Evolutionary conservation across 2,329 filamentous ascomycete genomes (phyloP), one percentile per base, ranked within the genome.

Genomic region (Colletotrichum cordylinicola): DNA sequence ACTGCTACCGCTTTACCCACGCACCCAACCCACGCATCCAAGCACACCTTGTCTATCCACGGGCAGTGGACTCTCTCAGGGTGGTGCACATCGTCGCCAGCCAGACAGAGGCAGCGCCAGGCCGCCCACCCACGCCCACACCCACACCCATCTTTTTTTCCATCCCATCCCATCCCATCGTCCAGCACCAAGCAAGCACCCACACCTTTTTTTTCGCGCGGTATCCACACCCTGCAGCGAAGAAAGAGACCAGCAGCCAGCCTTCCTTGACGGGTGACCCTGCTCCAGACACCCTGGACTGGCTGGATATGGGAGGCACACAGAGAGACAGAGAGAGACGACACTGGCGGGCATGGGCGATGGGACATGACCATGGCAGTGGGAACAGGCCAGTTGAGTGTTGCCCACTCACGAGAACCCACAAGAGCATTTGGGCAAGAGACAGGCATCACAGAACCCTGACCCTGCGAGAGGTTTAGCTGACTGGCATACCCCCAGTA

Each of bases 211-310:
- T 52, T 56, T 56, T 43, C 37, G 29, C 65, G 65, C 48, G 31
- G 65, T 66, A 67, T 67, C 62, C 73, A 72, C 72, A 60, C 48
- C 55, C 60, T 72, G 69, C 62, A 75, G 33, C 62, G 62, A 52
- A 75, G 43, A 75, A 35, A 62, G 68, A 35, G 61, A 64, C 69
- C 55, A 73, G 67, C 43, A 56, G 70, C 73, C 69, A 75, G 73
- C 68, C 72, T 75, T 62, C 68, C 69, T 39, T 75, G 72, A 75
- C 62, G 68, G 68, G 68, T 72, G 72, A 75, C 72, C 68, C 68
- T 75, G 52, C 55, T 43, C 68, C 68, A 56, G 61, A 72, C 72
- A 72, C 39, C 61, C 60, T 61, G 24, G 55, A 29, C 39, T 37
- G 18, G 67, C 67, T 70, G 37, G 33, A 61, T 8, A 48, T 39